Percentiles rank a stretch among this genome's conserved stretches.
Evolutionary conservation across 129 eudicot genomes (phyloP).

Genomic region (Pittosporum tobira): DNA sequence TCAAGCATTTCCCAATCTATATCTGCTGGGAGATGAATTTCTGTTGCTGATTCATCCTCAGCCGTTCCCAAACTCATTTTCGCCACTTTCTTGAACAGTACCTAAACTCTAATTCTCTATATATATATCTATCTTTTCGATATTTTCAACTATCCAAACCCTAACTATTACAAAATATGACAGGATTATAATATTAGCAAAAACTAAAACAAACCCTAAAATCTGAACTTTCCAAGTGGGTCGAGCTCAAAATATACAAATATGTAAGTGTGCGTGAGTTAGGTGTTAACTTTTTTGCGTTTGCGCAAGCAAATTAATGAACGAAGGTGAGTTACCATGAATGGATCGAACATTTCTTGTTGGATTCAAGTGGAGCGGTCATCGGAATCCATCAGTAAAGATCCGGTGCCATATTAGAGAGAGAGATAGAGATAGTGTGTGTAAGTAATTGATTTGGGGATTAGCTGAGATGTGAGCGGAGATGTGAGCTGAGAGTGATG

Average conservation of each 20-base stretch:
- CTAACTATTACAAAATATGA: not conserved
- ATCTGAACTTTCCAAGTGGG: constrained; percentile 8
- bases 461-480: constrained; percentile 12
- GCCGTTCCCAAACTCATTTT: constrained; percentile 72
- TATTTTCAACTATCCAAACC: not conserved
- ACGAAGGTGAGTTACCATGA: constrained; percentile 36
- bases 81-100: constrained; percentile 34
- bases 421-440: not conserved
- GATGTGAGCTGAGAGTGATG: constrained; percentile 5
- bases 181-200: not conserved
- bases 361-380: constrained; percentile 4
- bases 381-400: constrained; percentile 12
- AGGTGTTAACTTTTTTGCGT: constrained; percentile 23
- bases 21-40: constrained; percentile 78
- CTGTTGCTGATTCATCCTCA: constrained; percentile 55
- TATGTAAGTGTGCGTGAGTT: not conserved
- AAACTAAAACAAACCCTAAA: constrained; percentile 15
- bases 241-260: constrained; percentile 10
- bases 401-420: constrained; percentile 10
- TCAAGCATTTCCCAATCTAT: constrained; percentile 90
- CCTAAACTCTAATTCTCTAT: not conserved
- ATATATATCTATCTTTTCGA: not conserved
- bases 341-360: constrained; percentile 34
- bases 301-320: constrained; percentile 36
- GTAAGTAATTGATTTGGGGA: not conserved